Conservation (phyloP, 208 protist genomes). For the Crithidia bombi region DNA sequence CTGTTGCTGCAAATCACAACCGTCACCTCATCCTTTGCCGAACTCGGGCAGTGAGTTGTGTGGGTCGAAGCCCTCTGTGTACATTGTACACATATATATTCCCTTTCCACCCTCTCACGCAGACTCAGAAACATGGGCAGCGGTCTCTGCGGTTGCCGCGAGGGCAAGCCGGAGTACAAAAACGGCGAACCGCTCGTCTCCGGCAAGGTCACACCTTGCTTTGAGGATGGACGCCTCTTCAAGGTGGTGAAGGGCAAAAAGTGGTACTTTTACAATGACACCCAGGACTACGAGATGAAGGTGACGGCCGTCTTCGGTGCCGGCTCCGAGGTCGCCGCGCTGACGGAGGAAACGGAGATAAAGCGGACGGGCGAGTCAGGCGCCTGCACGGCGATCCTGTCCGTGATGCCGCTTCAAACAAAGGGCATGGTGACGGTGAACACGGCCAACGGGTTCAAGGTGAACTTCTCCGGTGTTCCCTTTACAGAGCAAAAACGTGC, state of each 20-base stretch:
- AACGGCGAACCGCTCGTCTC: slow-evolving; percentile 45
- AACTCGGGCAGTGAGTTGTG: no score
- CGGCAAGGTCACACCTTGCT: slow-evolving; percentile 58
- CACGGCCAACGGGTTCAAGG: slow-evolving; percentile 41
- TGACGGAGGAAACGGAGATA: slow-evolving; percentile 35
- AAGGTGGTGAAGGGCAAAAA: slow-evolving; percentile 58
- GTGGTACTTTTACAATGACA: slow-evolving; percentile 89
- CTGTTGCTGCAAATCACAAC: no score
- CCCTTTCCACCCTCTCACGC: no score
- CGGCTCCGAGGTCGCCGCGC: slow-evolving; percentile 26
- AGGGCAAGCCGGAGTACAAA: slow-evolving; percentile 35
- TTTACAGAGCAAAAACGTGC: slow-evolving; percentile 35
- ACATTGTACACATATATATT: no score
- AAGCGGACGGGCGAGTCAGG: slow-evolving; percentile 30
- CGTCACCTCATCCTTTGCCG: no score
- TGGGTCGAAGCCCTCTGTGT: no score
- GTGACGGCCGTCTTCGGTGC: slow-evolving; percentile 56
- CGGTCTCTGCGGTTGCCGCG: slow-evolving; percentile 39
- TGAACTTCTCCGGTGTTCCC: slow-evolving; percentile 32
- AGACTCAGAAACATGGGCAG: slow-evolving; percentile 34
- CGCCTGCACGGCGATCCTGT: slow-evolving; percentile 36
- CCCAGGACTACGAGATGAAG: slow-evolving; percentile 67
- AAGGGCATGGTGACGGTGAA: slow-evolving; percentile 46
- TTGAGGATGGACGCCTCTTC: slow-evolving; percentile 64
- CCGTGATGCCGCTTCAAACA: slow-evolving; percentile 48